Conservation (phyloP, 306 rosid species). For the Fagus sylvatica region DNA sequence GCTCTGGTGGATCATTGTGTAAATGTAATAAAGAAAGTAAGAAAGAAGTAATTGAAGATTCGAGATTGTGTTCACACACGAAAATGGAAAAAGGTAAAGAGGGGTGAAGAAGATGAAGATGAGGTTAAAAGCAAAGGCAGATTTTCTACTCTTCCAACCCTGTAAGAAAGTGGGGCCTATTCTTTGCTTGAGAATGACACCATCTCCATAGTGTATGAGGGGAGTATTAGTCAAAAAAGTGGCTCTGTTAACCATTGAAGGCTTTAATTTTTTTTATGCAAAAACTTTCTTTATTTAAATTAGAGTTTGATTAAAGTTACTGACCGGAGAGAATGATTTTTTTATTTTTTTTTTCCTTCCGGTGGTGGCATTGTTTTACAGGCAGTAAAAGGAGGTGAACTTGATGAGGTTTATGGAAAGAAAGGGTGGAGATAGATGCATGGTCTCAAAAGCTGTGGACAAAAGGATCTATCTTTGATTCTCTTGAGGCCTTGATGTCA, state of each 20-base stretch:
- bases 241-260: constrained; percentile 29
- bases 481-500: constrained; percentile 62
- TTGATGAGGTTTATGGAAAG: constrained; percentile 65
- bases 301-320: constrained; percentile 33
- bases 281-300: constrained; percentile 1
- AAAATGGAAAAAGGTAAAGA: constrained; percentile 37
- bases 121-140: constrained; percentile 59
- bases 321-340: constrained; percentile 27
- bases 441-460: constrained; percentile 94
- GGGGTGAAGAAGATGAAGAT: constrained; percentile 35
- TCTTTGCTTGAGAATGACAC: constrained; percentile 74
- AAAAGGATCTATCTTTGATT: constrained; percentile 80
- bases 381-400: constrained; percentile 50
- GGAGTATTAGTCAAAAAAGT: constrained; percentile 59
- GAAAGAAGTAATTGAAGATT: constrained; percentile 12
- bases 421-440: constrained; percentile 42
- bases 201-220: constrained; percentile 47
- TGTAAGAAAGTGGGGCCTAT: constrained; percentile 53
- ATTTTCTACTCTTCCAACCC: constrained; percentile 55
- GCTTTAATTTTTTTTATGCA: constrained; percentile 7
- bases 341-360: neutral
- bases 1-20: neutral
- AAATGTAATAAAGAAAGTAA: neutral
- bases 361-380: constrained; percentile 37
- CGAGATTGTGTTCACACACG: constrained; percentile 25